Base-by-base conservation (phyloP, 768 basidiomycete genomes). In the Rhodotorula kratochvilovae region DNA sequence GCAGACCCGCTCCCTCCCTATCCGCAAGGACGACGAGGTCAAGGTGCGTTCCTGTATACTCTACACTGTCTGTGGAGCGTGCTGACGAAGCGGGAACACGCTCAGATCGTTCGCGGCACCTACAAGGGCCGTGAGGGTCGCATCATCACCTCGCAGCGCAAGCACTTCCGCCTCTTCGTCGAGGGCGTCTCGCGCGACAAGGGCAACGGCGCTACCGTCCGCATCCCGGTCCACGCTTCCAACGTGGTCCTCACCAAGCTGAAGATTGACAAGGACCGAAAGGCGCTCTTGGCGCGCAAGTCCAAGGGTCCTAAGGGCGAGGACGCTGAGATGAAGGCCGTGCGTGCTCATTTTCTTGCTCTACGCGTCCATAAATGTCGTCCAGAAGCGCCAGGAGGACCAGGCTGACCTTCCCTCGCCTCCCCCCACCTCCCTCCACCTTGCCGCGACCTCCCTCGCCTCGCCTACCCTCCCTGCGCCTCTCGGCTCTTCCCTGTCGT, bases 91-190 rank as follows among this genome's bases (percentile, higher is more conserved):
- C 12, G 39, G 13, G 39, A 6, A 39, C 39, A 4, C 15, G 4
- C 61, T 61, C 85, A 89, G 80, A 92, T 99, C 78, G 91, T 97
- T 71, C 87, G 95, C 75, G 95, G 95, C 67, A 94, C 95, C 82
- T 93, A 96, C 87, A 96, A 96, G 86, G 95, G 96, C 62, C 87
- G 93, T 80, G 95, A 99, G 85, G 95, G 95, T 79, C 97, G 97
- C 84, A 88, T 99, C 73, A 91, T 31, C 46, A 29, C 46, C 21
- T 51, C 8, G 36, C 46, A 66, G 68, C 73, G 77, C 73, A 78
- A 78, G 68, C 94, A 95, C 83, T 98, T 91, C 90, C 91, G 97
- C 66, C 90, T 99, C 82, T 89, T 97, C 83, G 90, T 99, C 80
- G 95, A 99, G 83, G 91, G 95, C 80, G 92, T 99, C 66, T 89